Evolutionary conservation across 805 yeast genomes (phyloP).

Genomic region (Peterozyma xylosa): DNA sequence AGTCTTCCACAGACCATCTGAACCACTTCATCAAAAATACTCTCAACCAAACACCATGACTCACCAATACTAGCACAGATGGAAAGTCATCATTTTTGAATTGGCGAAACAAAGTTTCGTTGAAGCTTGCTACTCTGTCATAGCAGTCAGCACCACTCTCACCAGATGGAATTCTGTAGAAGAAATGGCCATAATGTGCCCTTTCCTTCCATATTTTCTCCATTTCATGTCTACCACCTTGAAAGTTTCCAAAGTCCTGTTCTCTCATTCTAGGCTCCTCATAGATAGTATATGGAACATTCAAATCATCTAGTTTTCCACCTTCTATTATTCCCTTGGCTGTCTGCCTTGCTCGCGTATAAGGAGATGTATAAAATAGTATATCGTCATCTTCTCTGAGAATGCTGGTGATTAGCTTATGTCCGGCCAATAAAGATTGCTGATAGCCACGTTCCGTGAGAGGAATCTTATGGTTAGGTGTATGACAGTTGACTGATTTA

Average conservation of each 20-base stretch:
- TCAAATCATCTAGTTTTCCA: constrained; percentile 23
- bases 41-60: constrained; percentile 92
- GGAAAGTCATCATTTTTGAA: constrained; percentile 67
- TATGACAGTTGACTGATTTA: constrained; percentile 67
- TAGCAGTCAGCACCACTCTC: constrained; percentile 96
- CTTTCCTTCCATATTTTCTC: constrained; percentile 76
- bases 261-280: constrained; percentile 93
- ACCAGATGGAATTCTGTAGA: constrained; percentile 87
- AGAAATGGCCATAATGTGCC: constrained; percentile 82
- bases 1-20: constrained; percentile 85
- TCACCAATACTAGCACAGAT: constrained; percentile 74
- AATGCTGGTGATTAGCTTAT: constrained; percentile 29
- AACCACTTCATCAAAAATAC: constrained; percentile 94
- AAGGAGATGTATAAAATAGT: constrained; percentile 82
- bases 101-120: constrained; percentile 79
- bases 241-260: constrained; percentile 94
- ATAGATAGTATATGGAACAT: constrained; percentile 45
- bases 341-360: constrained; percentile 78
- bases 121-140: constrained; percentile 85
- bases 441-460: constrained; percentile 64
- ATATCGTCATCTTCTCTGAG: constrained; percentile 47
- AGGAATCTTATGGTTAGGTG: constrained; percentile 76
- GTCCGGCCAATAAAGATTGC: constrained; percentile 59
- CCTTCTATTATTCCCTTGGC: constrained; percentile 61
- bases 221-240: constrained; percentile 70